Conservation (phyloP, 1,284 basidiomycete species). For the Marasmius tenuissimus region DNA sequence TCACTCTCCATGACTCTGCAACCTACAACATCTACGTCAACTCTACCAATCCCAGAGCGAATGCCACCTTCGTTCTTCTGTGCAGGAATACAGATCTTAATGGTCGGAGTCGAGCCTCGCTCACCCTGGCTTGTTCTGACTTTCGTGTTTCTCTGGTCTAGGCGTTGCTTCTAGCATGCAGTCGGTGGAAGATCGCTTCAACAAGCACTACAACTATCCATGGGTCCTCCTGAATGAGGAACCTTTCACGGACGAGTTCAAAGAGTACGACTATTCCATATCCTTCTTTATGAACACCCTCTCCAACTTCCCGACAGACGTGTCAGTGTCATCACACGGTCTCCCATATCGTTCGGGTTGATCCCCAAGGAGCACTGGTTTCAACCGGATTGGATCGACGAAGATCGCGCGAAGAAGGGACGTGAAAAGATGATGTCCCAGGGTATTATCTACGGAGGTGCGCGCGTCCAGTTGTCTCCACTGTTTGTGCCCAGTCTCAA, state of each 20-base stretch:
- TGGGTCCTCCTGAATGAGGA: slow-evolving; percentile 76
- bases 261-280: slow-evolving; percentile 36
- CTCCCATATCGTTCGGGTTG: slow-evolving; percentile 65
- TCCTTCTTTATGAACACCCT: not conserved
- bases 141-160: slow-evolving; percentile 37
- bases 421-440: slow-evolving; percentile 61
- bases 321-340: slow-evolving; percentile 51
- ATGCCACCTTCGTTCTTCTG: slow-evolving; percentile 41
- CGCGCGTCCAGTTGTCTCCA: slow-evolving; percentile 10
- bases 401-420: slow-evolving; percentile 61
- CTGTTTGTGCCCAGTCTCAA: slow-evolving; percentile 2
- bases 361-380: slow-evolving; percentile 77
- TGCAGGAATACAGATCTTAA: slow-evolving; percentile 45
- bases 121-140: slow-evolving; percentile 24
- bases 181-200: slow-evolving; percentile 61
- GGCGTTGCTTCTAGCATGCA: slow-evolving; percentile 55
- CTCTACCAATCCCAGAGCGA: slow-evolving; percentile 23
- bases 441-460: slow-evolving; percentile 71
- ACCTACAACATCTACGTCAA: slow-evolving; percentile 8
- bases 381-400: slow-evolving; percentile 82
- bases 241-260: slow-evolving; percentile 70
- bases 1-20: not conserved
- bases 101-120: slow-evolving; percentile 31
- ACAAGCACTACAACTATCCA: slow-evolving; percentile 64
- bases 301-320: slow-evolving; percentile 37